phyloP scores from a whole-genome alignment of 2,329 filamentous ascomycete species.

The Davidsoniella eucalypti region DNA sequence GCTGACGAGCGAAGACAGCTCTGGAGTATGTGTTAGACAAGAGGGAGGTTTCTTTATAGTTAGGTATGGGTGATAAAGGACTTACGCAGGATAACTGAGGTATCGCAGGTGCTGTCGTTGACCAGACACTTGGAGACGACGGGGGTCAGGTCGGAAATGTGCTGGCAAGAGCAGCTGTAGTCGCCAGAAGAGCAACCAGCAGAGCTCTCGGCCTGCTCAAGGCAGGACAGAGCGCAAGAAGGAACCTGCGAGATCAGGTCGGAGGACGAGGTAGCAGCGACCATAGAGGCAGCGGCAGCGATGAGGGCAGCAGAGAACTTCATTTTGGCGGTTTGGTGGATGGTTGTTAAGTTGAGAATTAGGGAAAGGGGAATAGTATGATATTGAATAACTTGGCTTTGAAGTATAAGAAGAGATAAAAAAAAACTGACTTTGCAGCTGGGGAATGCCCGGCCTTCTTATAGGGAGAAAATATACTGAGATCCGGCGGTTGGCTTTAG shows the following conservation, averaged over 20 bases:
- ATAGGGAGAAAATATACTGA: no score
- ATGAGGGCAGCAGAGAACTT: constrained; percentile 8
- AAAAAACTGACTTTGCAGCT: no score
- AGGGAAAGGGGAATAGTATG: neutral
- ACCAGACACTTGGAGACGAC: constrained; percentile 9
- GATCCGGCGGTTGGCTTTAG: no score
- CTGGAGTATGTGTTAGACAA: constrained; percentile 14
- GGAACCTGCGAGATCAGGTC: constrained; percentile 12
- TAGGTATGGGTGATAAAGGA: neutral
- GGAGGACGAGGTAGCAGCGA: constrained; percentile 8
- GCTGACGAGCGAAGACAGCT: constrained; percentile 14
- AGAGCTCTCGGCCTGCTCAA: constrained; percentile 6
- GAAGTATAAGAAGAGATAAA: neutral
- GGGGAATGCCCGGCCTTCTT: no score
- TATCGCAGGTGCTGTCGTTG: constrained; percentile 17
- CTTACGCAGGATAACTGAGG: constrained; percentile 23
- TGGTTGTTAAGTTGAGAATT: neutral
- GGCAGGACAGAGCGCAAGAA: constrained; percentile 12
- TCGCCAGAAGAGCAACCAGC: constrained; percentile 8
- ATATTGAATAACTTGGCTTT: neutral
- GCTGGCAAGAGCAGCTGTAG: constrained; percentile 12
- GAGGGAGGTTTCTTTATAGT: neutral
- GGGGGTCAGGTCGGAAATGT: constrained; percentile 6
- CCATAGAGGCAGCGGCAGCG: constrained; percentile 5
- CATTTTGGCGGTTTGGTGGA: constrained; percentile 7